Conservation (phyloP, 2,329 filamentous ascomycete species). For the Diaporthe amygdali region DNA sequence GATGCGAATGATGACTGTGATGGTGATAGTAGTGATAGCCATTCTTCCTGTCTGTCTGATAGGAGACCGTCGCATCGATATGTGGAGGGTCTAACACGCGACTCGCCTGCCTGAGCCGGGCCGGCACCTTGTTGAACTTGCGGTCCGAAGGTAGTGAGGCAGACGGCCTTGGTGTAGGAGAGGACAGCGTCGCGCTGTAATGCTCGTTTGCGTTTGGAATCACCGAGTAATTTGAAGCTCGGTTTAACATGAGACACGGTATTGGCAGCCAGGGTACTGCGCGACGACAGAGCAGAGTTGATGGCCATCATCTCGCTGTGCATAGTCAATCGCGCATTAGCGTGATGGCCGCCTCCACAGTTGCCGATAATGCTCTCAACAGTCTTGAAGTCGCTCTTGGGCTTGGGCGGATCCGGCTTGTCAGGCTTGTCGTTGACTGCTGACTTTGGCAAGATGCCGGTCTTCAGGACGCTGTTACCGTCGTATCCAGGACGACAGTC, state of each 20-base stretch:
- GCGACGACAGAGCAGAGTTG: conserved; percentile 51
- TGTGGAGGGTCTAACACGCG: conserved; percentile 53
- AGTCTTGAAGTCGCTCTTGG: conserved; percentile 40
- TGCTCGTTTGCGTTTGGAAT: conserved; percentile 52
- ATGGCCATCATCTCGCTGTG: conserved; percentile 63
- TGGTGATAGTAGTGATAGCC: conserved; percentile 33
- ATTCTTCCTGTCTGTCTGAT: conserved; percentile 27
- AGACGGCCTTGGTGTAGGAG: conserved; percentile 50
- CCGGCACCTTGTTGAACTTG: conserved; percentile 36
- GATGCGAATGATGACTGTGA: background rate
- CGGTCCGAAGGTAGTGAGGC: conserved; percentile 35
- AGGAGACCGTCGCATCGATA: conserved; percentile 40
- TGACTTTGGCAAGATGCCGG: conserved; percentile 43
- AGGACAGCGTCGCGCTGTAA: conserved; percentile 46
- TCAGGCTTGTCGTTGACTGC: conserved; percentile 38
- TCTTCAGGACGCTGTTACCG: conserved; percentile 51
- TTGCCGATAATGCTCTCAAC: conserved; percentile 38
- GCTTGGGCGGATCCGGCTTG: conserved; percentile 37
- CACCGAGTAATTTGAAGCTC: conserved; percentile 52
- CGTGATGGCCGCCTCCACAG: conserved; percentile 38
- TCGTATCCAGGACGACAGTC: conserved; percentile 54
- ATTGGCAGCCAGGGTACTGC: conserved; percentile 46
- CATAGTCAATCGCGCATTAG: conserved; percentile 53
- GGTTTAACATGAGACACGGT: conserved; percentile 53
- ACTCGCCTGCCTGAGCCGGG: conserved; percentile 46